Evolutionary conservation across 1,284 basidiomycete species (phyloP).

Genomic region (Sporisorium iseilematis-ciliati): DNA sequence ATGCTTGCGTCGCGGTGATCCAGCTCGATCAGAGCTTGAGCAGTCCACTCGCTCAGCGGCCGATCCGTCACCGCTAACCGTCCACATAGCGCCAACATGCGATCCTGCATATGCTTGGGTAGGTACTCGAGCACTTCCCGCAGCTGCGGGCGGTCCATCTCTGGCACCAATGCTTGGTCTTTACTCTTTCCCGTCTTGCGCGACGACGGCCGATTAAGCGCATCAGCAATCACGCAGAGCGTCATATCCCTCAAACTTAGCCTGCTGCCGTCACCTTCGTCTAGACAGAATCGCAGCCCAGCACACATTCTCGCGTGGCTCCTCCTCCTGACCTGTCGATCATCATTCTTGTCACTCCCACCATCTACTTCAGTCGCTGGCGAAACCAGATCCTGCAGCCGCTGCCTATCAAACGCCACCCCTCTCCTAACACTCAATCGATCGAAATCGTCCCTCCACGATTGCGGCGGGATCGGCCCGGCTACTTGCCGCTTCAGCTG

Average conservation of each 20-base stretch:
- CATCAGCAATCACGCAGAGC: conserved; percentile 38
- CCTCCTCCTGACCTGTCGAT: background rate
- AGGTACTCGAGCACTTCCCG: conserved; percentile 32
- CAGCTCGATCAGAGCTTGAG: conserved; percentile 19
- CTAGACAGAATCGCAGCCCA: conserved; percentile 14
- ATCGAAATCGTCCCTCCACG: conserved; percentile 48
- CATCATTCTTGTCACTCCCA: background rate
- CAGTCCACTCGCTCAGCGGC: conserved; percentile 28
- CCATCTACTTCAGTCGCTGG: background rate
- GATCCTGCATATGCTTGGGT: conserved; percentile 29
- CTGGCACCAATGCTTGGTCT: background rate
- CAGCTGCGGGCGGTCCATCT: conserved; percentile 4
- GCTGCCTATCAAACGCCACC: conserved; percentile 4
- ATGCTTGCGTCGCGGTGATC: background rate
- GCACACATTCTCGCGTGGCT: conserved; percentile 12
- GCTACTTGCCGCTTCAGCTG: conserved; percentile 47
- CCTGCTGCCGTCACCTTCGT: background rate
- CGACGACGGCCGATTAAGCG: conserved; percentile 13
- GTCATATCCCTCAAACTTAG: conserved; percentile 32
- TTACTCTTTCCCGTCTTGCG: background rate
- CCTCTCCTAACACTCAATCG: conserved; percentile 32
- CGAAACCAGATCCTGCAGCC: conserved; percentile 2
- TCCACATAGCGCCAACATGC: conserved; percentile 32
- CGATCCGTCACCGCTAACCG: conserved; percentile 27
- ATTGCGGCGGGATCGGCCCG: conserved; percentile 48